Percentiles rank a stretch among this genome's conserved stretches.
Evolutionary conservation across 208 protist genomes (phyloP).

Genomic region (Zelonia costaricensis): DNA sequence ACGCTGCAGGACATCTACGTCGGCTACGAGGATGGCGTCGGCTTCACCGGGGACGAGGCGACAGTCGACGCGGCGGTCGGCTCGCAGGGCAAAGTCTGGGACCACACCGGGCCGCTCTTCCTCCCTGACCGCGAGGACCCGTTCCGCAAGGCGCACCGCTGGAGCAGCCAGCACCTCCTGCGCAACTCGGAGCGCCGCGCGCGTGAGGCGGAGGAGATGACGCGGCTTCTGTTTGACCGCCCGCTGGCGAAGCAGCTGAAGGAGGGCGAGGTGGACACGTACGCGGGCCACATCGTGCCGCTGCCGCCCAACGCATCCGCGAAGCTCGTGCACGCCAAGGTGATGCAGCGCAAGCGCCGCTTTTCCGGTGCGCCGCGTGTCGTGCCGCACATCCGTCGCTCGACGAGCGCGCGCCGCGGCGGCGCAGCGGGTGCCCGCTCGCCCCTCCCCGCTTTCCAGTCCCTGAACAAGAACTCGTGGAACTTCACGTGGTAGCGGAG

Average conservation of each 20-base stretch:
- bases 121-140: conserved; percentile 51
- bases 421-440: conserved; percentile 1
- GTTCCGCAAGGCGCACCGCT: conserved; percentile 51
- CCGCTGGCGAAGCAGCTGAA: conserved; percentile 56
- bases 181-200: conserved; percentile 65
- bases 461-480: conserved; percentile 78
- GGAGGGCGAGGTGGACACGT: conserved; percentile 67
- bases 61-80: conserved; percentile 16
- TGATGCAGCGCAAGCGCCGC: conserved; percentile 58
- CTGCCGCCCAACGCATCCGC: conserved; percentile 66
- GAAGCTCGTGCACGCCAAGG: conserved; percentile 67
- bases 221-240: conserved; percentile 62
- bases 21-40: conserved; percentile 78
- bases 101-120: conserved; percentile 67
- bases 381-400: conserved; percentile 42
- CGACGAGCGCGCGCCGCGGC: conserved; percentile 11
- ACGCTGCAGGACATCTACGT: conserved; percentile 84
- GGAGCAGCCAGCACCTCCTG: conserved; percentile 67
- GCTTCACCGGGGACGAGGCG: conserved; percentile 52
- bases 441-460: conserved; percentile 51
- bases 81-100: conserved; percentile 53
- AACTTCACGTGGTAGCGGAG: conserved; percentile 89
- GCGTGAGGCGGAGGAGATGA: conserved; percentile 52
- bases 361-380: conserved; percentile 68
- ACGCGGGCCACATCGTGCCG: conserved; percentile 82